These are phyloP conservation scores for Danielia oregonensis DNA, from an alignment of 805 yeast species.

Conservation along the genomic window DNA sequence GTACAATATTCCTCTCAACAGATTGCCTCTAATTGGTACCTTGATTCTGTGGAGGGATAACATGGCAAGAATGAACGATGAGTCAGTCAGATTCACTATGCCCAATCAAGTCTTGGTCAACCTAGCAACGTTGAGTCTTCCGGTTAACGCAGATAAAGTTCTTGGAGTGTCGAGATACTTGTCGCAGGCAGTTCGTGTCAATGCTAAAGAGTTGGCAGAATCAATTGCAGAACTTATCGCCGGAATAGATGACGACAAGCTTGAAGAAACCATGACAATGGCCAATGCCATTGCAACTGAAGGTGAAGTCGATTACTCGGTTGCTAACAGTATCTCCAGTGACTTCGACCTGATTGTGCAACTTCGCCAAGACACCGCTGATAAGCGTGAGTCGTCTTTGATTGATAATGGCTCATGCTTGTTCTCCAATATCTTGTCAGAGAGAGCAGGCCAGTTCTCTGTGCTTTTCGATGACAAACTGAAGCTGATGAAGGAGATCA, in stretches of 20 bases:
- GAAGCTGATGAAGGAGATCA: neutral
- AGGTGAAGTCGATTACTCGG: constrained; percentile 42
- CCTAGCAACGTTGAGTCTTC: constrained; percentile 49
- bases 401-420: neutral
- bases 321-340: constrained; percentile 40
- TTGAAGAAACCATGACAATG: neutral
- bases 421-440: neutral
- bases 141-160: constrained; percentile 45
- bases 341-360: constrained; percentile 10
- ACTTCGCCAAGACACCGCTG: neutral
- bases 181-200: constrained; percentile 54
- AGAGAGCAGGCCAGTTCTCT: neutral
- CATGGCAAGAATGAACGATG: constrained; percentile 74
- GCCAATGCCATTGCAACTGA: constrained; percentile 4
- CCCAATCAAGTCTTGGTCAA: constrained; percentile 72
- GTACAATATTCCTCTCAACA: constrained; percentile 57
- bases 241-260: too few relatives aligned
- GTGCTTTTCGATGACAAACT: neutral
- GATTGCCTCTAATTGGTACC: constrained; percentile 52
- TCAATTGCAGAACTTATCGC: constrained; percentile 42
- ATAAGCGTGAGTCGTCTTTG: neutral
- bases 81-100: constrained; percentile 79
- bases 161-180: constrained; percentile 42
- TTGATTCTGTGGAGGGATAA: constrained; percentile 82
- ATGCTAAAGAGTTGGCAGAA: constrained; percentile 56